A percentile compares a stretch with the other conserved stretches of the same genome.
phyloP scores from a whole-genome alignment of 1,139 yeast species.

The Zygoascus hellenicus region DNA sequence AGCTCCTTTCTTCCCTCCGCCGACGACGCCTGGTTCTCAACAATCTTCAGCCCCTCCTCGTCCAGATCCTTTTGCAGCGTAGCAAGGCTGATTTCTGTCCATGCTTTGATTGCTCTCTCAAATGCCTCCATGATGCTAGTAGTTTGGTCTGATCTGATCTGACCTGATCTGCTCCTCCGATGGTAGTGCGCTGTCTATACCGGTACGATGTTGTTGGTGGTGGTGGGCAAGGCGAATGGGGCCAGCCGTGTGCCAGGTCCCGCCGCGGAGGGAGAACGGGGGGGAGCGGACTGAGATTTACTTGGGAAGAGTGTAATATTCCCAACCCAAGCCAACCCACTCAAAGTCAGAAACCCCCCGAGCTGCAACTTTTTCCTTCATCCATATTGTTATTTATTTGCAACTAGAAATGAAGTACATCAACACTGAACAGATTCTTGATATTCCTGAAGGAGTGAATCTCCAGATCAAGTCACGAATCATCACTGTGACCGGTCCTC shows the following conservation, averaged over 20 bases:
- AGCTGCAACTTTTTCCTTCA: constrained; percentile 3
- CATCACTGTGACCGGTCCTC: constrained; percentile 94
- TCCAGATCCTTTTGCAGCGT: constrained; percentile 66
- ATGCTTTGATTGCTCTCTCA: constrained; percentile 62
- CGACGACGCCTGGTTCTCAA: constrained; percentile 62
- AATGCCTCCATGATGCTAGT: constrained; percentile 28
- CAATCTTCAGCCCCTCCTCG: constrained; percentile 65
- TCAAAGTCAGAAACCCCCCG: background rate
- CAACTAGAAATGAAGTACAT: constrained; percentile 73
- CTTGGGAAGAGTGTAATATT: background rate
- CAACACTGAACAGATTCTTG: constrained; percentile 88
- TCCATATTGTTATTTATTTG: background rate
- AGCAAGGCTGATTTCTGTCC: constrained; percentile 73
- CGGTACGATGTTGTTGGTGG: background rate
- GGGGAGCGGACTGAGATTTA: constrained; percentile 3
- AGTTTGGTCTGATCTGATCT: too few species aligned
- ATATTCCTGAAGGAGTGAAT: constrained; percentile 91
- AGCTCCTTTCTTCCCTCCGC: constrained; percentile 65
- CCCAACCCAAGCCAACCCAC: constrained; percentile 6
- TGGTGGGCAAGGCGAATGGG: background rate
- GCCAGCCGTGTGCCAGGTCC: too few species aligned
- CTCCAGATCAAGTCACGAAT: constrained; percentile 88
- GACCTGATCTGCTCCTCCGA: constrained; percentile 1
- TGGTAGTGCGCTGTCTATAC: background rate
- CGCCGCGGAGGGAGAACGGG: too few species aligned